Conservation (phyloP, 192 early-diverging fungal genomes). For the Chytriomyces confervae region DNA sequence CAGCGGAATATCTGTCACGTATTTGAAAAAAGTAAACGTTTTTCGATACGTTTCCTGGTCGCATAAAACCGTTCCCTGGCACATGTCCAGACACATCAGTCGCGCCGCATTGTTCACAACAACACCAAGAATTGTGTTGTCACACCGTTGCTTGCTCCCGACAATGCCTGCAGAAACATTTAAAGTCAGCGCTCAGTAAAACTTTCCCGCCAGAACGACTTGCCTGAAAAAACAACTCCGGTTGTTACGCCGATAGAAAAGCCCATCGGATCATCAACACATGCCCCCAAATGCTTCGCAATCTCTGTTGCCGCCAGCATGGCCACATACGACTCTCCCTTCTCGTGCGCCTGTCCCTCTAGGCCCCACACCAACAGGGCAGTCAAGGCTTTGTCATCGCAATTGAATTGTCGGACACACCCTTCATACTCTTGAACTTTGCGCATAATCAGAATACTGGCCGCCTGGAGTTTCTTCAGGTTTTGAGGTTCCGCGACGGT, state of each 20-base stretch:
- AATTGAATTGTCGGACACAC: conserved; percentile 35
- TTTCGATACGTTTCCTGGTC: conserved; percentile 23
- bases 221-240: conserved; percentile 16
- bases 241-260: conserved; percentile 23
- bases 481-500: conserved; percentile 15
- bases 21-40: not conserved
- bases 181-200: too few relatives aligned
- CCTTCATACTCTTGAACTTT: conserved; percentile 17
- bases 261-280: not conserved
- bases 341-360: conserved; percentile 31
- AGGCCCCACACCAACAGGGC: conserved; percentile 35
- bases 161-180: conserved; percentile 14
- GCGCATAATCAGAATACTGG: conserved; percentile 6
- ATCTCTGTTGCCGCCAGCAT: conserved; percentile 27
- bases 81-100: conserved; percentile 20
- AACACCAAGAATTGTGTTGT: not conserved
- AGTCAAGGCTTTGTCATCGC: conserved; percentile 35
- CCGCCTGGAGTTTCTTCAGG: conserved; percentile 13
- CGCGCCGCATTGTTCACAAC: conserved; percentile 23
- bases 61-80: conserved; percentile 10
- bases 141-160: conserved; percentile 17
- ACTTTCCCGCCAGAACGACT: too few relatives aligned
- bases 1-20: not conserved
- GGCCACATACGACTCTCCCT: conserved; percentile 19
- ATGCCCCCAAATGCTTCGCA: not conserved